phyloP scores from a whole-genome alignment of 495 filamentous ascomycete species.

The Annulohypoxylon maeteangense region DNA sequence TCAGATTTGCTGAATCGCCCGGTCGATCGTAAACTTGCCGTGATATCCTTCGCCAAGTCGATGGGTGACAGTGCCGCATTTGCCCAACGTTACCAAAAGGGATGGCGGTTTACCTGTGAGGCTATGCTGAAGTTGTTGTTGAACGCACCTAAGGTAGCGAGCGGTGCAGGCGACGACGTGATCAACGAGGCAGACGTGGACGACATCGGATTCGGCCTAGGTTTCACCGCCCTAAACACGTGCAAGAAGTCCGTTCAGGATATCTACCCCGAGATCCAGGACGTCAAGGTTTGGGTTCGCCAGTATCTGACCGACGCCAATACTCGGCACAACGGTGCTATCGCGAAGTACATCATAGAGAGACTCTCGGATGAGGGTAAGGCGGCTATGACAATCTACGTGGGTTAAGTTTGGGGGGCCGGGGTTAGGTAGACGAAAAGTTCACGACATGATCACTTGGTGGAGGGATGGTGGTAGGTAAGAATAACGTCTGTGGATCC shows the following conservation, averaged over 20 bases:
- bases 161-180: constrained; percentile 72
- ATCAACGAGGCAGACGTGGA: constrained; percentile 89
- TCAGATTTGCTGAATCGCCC: constrained; percentile 88
- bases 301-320: constrained; percentile 70
- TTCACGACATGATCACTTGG: constrained; percentile 21
- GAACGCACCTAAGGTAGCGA: constrained; percentile 78
- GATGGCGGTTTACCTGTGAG: constrained; percentile 88
- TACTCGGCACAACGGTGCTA: constrained; percentile 52
- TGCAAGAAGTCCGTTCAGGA: constrained; percentile 75
- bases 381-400: constrained; percentile 54
- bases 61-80: constrained; percentile 85
- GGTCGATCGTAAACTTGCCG: constrained; percentile 90
- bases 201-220: constrained; percentile 91
- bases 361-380: constrained; percentile 55
- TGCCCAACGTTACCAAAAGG: constrained; percentile 77
- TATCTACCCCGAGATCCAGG: constrained; percentile 81
- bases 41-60: constrained; percentile 90
- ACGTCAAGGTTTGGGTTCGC: constrained; percentile 83
- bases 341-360: constrained; percentile 53
- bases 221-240: constrained; percentile 91
- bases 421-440: constrained; percentile 31
- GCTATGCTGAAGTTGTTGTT: constrained; percentile 87
- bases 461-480: constrained; percentile 23
- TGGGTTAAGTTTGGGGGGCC: constrained; percentile 42
- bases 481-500: constrained; percentile 30